A percentile compares a stretch with the other conserved stretches of the same genome.
Conservation (phyloP, 1,284 basidiomycete species). For the Anthracocystis walkeri region DNA sequence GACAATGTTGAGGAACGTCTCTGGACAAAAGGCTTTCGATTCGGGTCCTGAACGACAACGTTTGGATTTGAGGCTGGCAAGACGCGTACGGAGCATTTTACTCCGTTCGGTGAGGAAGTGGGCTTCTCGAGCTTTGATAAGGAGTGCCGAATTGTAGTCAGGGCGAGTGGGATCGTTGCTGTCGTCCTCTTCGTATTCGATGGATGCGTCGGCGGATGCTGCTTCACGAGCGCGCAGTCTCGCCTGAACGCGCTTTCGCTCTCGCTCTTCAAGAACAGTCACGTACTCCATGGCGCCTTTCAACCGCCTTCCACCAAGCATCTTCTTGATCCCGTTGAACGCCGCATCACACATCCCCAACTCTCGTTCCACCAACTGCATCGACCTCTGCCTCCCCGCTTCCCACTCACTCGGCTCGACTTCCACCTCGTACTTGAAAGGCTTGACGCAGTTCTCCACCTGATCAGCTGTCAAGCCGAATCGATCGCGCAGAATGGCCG, state of each 20-base stretch:
- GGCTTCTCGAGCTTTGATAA: conserved; percentile 83
- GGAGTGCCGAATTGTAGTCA: conserved; percentile 80
- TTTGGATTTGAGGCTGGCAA: conserved; percentile 84
- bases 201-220: neutral
- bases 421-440: conserved; percentile 92
- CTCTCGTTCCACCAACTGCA: conserved; percentile 86
- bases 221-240: conserved; percentile 58
- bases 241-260: conserved; percentile 75
- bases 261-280: conserved; percentile 82
- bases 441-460: conserved; percentile 99
- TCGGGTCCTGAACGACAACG: conserved; percentile 88
- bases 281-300: conserved; percentile 85
- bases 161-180: conserved; percentile 72
- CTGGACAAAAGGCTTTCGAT: conserved; percentile 89
- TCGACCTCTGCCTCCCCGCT: conserved; percentile 79
- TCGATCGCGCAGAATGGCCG: conserved; percentile 89
- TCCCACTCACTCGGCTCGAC: conserved; percentile 90
- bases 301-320: conserved; percentile 85
- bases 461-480: conserved; percentile 94
- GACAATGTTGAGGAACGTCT: conserved; percentile 94
- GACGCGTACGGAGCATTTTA: conserved; percentile 83
- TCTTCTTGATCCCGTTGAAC: conserved; percentile 83
- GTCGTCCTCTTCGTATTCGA: conserved; percentile 56
- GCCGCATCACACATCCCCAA: conserved; percentile 85
- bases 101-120: conserved; percentile 86